Base-by-base conservation (phyloP, 371 early-diverging fungal genomes). In the Mucor circinelloides region DNA sequence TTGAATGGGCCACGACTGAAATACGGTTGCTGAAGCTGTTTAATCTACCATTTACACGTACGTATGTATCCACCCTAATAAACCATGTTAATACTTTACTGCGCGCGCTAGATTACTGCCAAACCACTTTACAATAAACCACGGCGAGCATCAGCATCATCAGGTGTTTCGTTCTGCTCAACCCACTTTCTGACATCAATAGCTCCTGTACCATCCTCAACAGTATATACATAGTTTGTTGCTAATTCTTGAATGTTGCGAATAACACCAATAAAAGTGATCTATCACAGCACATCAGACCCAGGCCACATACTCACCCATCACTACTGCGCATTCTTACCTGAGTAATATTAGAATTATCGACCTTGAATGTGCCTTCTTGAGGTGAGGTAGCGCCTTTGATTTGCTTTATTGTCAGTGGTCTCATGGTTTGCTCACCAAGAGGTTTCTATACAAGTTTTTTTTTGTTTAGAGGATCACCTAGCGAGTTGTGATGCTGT, bases 191-290 rank as follows among this genome's bases (percentile, higher is more conserved):
- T 83, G 27, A 88, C 90, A 44, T 94, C 94, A 19, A 91, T 80
- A 55, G 68, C 68, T 21, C 91, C 92, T 15, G 94, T 91, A 9
- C 94, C 94, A 69, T 95, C 96, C 57, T 94, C 91, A 25, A 95
- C 66, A 21, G 77, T 75, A 71, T 91, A 94, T 17, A 79, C 75
- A 19, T 80, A 63, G 62, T 86, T 82, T 61, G 89, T 88, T 8
- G 88, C 74, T 46, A 82, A 83, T 55, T 77, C 75, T 36, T 63
- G 68, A 12, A 89, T 70, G 32, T 73, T 71, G 30, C 87, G 86
- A 67, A 94, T 82, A 12, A 88, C 83, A 36, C 84, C 95, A 31
- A 93, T 83, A 71, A 94, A 71, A 0, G 83, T 79, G 10, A 85
- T 67, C 89, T 90, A 66, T 0, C 54, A 58, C 42, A 19, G 27